Percentiles rank a stretch among this genome's conserved stretches.
Evolutionary conservation across 139 green algal species (phyloP).

Genomic region (Picochlorum sp.): DNA sequence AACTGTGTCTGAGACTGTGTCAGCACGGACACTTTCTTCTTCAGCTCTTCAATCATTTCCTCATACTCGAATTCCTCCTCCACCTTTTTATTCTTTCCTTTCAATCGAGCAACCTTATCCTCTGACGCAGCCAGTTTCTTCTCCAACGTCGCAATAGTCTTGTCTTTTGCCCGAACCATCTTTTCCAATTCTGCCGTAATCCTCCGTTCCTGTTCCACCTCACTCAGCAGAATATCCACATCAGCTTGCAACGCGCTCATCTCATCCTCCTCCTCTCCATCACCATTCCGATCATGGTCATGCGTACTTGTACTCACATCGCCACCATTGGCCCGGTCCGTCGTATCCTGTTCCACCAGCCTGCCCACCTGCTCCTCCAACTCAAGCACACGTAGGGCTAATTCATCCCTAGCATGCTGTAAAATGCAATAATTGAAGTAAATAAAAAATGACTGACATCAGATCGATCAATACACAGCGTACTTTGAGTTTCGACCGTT

Average conservation of each 20-base stretch:
- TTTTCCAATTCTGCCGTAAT: constrained; percentile 13
- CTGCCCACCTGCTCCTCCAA: neutral
- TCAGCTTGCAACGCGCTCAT: constrained; percentile 7
- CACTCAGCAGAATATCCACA: constrained; percentile 18
- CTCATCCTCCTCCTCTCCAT: neutral
- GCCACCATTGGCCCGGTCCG: neutral
- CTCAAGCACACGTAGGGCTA: constrained; percentile 8
- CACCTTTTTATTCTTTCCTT: neutral
- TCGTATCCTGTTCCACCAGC: neutral
- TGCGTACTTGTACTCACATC: neutral
- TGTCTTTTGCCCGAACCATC: constrained; percentile 6
- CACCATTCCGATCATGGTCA: neutral
- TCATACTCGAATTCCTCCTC: neutral
- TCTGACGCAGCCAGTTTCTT: constrained; percentile 19
- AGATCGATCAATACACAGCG: neutral
- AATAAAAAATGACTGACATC: neutral
- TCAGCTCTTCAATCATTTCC: constrained; percentile 17
- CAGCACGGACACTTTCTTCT: constrained; percentile 34
- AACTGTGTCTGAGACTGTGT: constrained; percentile 53
- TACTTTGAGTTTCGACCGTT: constrained; percentile 9
- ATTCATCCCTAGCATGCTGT: constrained; percentile 18
- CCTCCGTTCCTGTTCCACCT: constrained; percentile 20
- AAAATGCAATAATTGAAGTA: neutral
- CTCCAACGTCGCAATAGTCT: neutral
- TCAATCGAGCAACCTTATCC: constrained; percentile 4